Evolutionary conservation across 1,284 basidiomycete species (phyloP).

Genomic region (Malassezia psittaci): DNA sequence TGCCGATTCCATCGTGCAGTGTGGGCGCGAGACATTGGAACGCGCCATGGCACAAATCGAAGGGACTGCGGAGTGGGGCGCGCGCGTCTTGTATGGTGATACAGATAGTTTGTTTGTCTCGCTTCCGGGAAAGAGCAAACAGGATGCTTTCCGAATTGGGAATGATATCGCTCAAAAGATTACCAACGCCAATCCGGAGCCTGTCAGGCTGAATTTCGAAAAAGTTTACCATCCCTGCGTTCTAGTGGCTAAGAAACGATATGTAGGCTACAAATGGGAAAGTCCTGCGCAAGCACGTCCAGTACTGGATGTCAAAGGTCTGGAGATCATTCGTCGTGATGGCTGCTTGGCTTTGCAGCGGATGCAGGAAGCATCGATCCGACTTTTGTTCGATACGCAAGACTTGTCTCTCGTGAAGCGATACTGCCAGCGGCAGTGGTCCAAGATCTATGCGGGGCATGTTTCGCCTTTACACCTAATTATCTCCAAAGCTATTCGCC

Average conservation of each 20-base stretch:
- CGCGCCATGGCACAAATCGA: conserved; percentile 75
- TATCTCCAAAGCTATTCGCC: conserved; percentile 81
- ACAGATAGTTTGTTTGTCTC: conserved; percentile 92
- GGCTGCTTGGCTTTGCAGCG: conserved; percentile 41
- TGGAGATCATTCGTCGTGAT: conserved; percentile 88
- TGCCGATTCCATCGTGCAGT: conserved; percentile 94
- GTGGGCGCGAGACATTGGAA: conserved; percentile 85
- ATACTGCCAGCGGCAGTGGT: conserved; percentile 77
- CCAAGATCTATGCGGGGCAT: conserved; percentile 67
- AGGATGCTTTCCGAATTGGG: conserved; percentile 84
- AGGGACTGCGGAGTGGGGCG: conserved; percentile 69
- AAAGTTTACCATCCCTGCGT: conserved; percentile 94
- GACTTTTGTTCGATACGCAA: conserved; percentile 69
- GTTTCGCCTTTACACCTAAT: conserved; percentile 81
- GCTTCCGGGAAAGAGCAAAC: conserved; percentile 74
- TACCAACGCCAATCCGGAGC: conserved; percentile 74
- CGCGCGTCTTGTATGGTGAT: conserved; percentile 91
- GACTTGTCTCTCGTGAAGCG: conserved; percentile 80
- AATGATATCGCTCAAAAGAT: conserved; percentile 80
- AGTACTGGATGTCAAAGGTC: conserved; percentile 88
- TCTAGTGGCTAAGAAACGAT: conserved; percentile 89
- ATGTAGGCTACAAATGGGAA: conserved; percentile 93
- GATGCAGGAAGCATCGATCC: conserved; percentile 41
- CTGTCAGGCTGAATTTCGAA: conserved; percentile 92
- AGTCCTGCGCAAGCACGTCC: conserved; percentile 66